Conservation (phyloP, 1,284 basidiomycete species). For the Melampsora americana region DNA sequence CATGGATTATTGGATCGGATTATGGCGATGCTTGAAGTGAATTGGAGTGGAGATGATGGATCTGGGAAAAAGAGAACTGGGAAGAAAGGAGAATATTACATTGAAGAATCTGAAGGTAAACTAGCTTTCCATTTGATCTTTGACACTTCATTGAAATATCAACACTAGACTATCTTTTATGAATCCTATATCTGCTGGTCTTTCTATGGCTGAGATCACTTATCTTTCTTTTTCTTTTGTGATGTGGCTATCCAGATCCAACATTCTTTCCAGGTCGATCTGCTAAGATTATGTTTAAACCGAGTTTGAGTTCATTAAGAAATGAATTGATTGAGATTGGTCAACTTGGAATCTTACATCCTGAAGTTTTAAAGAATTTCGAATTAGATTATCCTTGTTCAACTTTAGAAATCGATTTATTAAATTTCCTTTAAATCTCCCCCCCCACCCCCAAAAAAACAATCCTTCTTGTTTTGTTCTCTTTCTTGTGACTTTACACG, state of each 20-base stretch:
- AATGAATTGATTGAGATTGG: slow-evolving; percentile 64
- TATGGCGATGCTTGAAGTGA: slow-evolving; percentile 91
- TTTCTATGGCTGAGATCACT: slow-evolving; percentile 5
- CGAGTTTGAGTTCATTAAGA: slow-evolving; percentile 56
- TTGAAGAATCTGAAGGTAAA: slow-evolving; percentile 76
- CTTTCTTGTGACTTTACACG: too few species aligned
- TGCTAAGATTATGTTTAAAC: slow-evolving; percentile 81
- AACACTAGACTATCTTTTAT: too few species aligned
- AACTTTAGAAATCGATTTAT: slow-evolving; percentile 85
- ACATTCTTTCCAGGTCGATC: slow-evolving; percentile 93
- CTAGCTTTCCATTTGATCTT: slow-evolving; percentile 40
- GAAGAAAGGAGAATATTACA: slow-evolving; percentile 74
- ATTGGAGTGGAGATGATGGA: slow-evolving; percentile 64
- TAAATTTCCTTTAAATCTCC: slow-evolving; percentile 85
- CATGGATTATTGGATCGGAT: slow-evolving; percentile 89
- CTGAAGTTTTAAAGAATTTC: slow-evolving; percentile 82
- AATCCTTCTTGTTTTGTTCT: neutral
- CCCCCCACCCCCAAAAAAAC: slow-evolving; percentile 8
- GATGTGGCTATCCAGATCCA: slow-evolving; percentile 70
- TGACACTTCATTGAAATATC: neutral
- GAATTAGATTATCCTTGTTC: slow-evolving; percentile 95
- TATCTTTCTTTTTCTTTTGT: neutral
- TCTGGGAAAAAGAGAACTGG: slow-evolving; percentile 59
- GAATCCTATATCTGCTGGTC: too few species aligned
- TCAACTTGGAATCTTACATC: slow-evolving; percentile 81